Conservation (phyloP, 1,284 basidiomycete species). For the Termitomyces sp. region DNA sequence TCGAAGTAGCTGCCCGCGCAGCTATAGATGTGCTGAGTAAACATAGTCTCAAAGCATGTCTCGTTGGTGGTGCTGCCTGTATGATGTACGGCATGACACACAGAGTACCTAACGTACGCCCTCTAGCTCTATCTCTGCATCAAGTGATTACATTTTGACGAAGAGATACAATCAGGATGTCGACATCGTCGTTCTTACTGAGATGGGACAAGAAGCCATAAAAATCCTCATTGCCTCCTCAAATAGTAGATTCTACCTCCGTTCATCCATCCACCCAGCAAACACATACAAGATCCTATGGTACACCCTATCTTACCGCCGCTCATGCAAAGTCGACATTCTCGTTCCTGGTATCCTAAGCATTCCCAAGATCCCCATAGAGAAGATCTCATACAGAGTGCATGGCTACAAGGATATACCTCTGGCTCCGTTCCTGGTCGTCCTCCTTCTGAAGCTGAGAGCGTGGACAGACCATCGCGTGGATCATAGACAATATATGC, state of each 20-base stretch:
- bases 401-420: constrained; percentile 26
- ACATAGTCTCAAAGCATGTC: constrained; percentile 26
- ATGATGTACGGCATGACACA: constrained; percentile 30
- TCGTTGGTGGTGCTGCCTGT: constrained; percentile 35
- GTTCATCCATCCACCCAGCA: constrained; percentile 31
- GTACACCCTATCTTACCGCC: constrained; percentile 29
- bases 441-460: constrained; percentile 45
- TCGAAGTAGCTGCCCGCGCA: constrained; percentile 15
- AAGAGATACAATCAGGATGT: constrained; percentile 36
- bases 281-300: constrained; percentile 44
- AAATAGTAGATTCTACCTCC: constrained; percentile 35
- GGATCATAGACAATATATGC: constrained; percentile 27
- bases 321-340: constrained; percentile 48
- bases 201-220: constrained; percentile 32
- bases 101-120: constrained; percentile 32
- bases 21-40: constrained; percentile 20
- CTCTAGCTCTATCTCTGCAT: not conserved
- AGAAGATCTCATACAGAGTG: constrained; percentile 24
- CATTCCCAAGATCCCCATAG: constrained; percentile 34
- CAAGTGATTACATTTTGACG: constrained; percentile 1
- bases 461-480: constrained; percentile 45
- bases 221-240: constrained; percentile 33
- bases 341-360: constrained; percentile 41
- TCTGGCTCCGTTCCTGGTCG: constrained; percentile 37
- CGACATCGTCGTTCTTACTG: constrained; percentile 42